Evolutionary conservation across 2,329 filamentous ascomycete species (phyloP), one percentile per base, ranked within the genome.

Genomic region (Neurospora crassa): DNA sequence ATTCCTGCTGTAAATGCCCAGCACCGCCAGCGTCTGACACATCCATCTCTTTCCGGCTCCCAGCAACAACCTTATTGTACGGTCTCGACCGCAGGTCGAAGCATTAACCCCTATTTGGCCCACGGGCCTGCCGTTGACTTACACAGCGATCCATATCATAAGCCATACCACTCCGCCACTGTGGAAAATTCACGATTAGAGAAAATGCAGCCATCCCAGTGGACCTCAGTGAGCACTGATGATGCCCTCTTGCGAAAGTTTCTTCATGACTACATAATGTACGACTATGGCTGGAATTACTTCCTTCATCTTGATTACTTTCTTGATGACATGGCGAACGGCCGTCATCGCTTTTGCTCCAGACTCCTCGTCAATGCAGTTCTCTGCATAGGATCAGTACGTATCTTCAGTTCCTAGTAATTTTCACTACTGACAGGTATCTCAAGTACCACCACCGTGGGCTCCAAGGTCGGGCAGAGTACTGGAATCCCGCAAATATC

Each of bases 191-290:
- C 80, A 2, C 74, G 72, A 1, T 75, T 84, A 3, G 73, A 75
- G 0, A 74, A 76, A 5, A 75, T 77, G 1, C 78, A 73, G 14
- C 73, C 78, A 1, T 81, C 81, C 0, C 47, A 72, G 8, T 83
- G 82, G 82, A 83, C 82, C 0, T 70, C 70, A 0, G 78, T 83
- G 3, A 79, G 77, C 47, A 70, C 73, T 6, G 78, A 83, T 40
- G 78, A 83, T 47, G 70, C 20, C 0, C 75, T 83, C 8, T 79
- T 83, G 76, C 76, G 78, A 40, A 78, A 78, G 74, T 79, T 95
- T 45, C 85, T 94, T 80, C 91, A 95, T 79, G 88, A 92, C 68
- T 94, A 92, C 81, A 90, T 85, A 70, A 76, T 77, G 1, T 79
- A 78, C 71, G 81, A 83, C 43, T 81, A 82, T 42, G 78, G 79